Evolutionary conservation across 768 basidiomycete species (phyloP).

Genomic region (Hydnomerulius pinastri): DNA sequence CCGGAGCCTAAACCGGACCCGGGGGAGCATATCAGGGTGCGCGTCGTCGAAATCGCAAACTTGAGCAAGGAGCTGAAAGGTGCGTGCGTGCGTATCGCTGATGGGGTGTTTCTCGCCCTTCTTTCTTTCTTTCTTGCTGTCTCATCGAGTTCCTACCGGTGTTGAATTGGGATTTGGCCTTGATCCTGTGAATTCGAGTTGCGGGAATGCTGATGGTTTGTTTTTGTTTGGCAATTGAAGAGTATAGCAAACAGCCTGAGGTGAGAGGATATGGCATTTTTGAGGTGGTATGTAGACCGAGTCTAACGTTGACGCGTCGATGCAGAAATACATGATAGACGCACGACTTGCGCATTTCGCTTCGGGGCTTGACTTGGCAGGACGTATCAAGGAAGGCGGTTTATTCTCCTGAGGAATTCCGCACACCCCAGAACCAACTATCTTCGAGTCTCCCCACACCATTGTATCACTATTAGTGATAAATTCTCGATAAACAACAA

Average conservation of each 20-base stretch:
- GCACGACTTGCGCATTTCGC: slow-evolving; percentile 79
- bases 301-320: slow-evolving; percentile 3
- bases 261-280: slow-evolving; percentile 32
- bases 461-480: too few relatives aligned
- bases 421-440: neutral
- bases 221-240: slow-evolving; percentile 33
- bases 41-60: slow-evolving; percentile 67
- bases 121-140: too few relatives aligned
- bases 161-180: too few relatives aligned
- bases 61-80: slow-evolving; percentile 68
- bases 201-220: neutral
- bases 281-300: neutral
- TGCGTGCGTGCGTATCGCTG: too few relatives aligned
- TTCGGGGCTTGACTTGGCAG: slow-evolving; percentile 62
- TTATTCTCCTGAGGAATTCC: slow-evolving; percentile 15
- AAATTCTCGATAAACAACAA: neutral
- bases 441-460: too few relatives aligned
- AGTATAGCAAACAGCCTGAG: slow-evolving; percentile 59
- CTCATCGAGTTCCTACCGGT: too few relatives aligned
- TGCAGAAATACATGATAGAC: slow-evolving; percentile 67
- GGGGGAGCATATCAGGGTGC: slow-evolving; percentile 83
- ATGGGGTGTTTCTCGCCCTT: too few relatives aligned
- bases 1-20: slow-evolving; percentile 77
- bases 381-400: slow-evolving; percentile 35
- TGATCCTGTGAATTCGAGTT: neutral